Base-by-base conservation (phyloP, 2,329 filamentous ascomycete species). In the Aspergillus sp. region DNA sequence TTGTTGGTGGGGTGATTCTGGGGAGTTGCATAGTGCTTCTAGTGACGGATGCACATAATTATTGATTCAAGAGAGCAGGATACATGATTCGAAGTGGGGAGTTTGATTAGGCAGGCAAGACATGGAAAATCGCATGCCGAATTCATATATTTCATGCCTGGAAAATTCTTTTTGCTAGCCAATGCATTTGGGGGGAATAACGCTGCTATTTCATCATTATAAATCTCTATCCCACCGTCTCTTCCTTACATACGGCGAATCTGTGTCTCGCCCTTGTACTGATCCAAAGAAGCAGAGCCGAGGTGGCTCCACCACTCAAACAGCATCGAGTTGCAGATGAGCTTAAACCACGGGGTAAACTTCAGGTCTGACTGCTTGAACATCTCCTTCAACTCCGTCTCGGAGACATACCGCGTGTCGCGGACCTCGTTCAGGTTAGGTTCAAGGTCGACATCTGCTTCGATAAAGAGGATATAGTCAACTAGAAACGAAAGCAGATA, bases 321-420 rank as follows among this genome's bases (percentile, higher is more conserved):
- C 42, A 99, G 85, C 90, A 98, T 93, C 48, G 91, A 92, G 75
- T 98, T 84, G 83, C 95, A 99, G 71, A 99, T 98, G 66, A 99
- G 87, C 83, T 96, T 96, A 82, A 99, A 99, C 95, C 95, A 99
- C 1, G 95, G 95, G 0, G 95, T 99, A 76, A 98, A 98, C 68
- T 88, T 89, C 67, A 96, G 82, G 53, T 78, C 82, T 3, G 89
- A 85, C 70, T 97, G 89, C 68, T 87, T 80, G 75, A 99, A 97
- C 83, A 93, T 90, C 66, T 83, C 73, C 82, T 91, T 95, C 64
- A 99, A 82, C 67, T 92, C 87, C 22, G 92, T 88, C 41, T 90
- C 83, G 20, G 87, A 87, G 59, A 97, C 93, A 68, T 96, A 99
- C 74, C 87, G 83, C 20, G 89, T 90, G 64, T 89, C 93, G 69